phyloP scores from a whole-genome alignment of 2,329 filamentous ascomycete species.

The Sphaerulina vaccinii region DNA sequence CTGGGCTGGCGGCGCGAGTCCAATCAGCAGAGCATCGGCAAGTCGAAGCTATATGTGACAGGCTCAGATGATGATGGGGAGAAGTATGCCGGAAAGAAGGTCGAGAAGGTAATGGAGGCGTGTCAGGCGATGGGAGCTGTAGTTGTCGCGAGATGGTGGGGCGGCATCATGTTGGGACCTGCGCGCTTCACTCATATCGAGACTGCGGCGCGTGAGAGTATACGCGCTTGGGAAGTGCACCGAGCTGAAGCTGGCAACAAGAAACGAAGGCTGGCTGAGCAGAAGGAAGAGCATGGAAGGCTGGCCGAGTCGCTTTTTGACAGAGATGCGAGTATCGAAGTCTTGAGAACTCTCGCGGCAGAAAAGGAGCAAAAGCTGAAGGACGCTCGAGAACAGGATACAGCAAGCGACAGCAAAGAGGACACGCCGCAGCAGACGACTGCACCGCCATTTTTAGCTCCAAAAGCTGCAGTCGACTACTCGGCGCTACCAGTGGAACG shows the following conservation, averaged over 20 bases:
- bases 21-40: constrained; percentile 47
- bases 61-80: constrained; percentile 57
- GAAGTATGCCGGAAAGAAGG: constrained; percentile 50
- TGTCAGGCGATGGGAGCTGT: constrained; percentile 47
- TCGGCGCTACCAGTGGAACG: constrained; percentile 42
- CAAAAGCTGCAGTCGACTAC: constrained; percentile 41
- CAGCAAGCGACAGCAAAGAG: neutral
- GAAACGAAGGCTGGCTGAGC: constrained; percentile 38
- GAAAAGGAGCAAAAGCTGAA: constrained; percentile 45
- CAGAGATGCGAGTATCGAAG: constrained; percentile 50
- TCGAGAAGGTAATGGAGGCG: constrained; percentile 49
- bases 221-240: constrained; percentile 43
- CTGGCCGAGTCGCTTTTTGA: constrained; percentile 45
- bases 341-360: constrained; percentile 47
- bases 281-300: constrained; percentile 36
- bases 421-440: neutral
- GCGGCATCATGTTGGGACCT: constrained; percentile 53
- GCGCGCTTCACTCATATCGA: constrained; percentile 56
- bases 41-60: constrained; percentile 42
- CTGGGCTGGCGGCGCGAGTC: constrained; percentile 52
- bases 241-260: constrained; percentile 33
- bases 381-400: constrained; percentile 18
- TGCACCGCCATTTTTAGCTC: constrained; percentile 9
- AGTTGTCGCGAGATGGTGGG: constrained; percentile 57
- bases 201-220: constrained; percentile 48